A percentile compares a stretch with the other conserved stretches of the same genome.
Evolutionary conservation across 495 filamentous ascomycete genomes (phyloP).

Genomic region (Daldinia concentrica): DNA sequence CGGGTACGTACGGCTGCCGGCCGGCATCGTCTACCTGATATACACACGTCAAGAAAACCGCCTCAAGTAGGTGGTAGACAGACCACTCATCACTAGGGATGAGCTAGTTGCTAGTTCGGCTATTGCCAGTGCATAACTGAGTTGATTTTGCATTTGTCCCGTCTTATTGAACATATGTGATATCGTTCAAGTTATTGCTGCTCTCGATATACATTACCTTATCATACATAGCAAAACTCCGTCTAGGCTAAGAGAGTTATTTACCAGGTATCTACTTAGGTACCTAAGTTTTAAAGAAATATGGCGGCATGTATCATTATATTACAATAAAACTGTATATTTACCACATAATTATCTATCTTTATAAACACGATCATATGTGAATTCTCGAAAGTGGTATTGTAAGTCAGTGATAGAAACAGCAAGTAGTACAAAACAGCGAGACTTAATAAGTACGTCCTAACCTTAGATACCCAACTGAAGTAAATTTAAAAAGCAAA

Average conservation of each 20-base stretch:
- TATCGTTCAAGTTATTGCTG: neutral
- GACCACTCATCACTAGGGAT: neutral
- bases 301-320: neutral
- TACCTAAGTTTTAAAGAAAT: neutral
- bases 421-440: neutral
- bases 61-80: neutral
- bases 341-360: too few species aligned
- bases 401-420: neutral
- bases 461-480: too few species aligned
- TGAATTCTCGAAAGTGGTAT: too few species aligned
- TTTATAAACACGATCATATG: too few species aligned
- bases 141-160: neutral
- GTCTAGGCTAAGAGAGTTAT: too few species aligned
- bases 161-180: neutral
- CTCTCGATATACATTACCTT: neutral
- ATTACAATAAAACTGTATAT: neutral
- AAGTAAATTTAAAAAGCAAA: neutral
- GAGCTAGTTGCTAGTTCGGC: neutral
- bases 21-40: slow-evolving; percentile 8
- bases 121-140: neutral
- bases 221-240: too few species aligned
- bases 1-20: slow-evolving; percentile 9
- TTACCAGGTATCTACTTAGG: too few species aligned
- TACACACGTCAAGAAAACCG: neutral
- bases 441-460: too few species aligned